Percentiles rank a stretch among this genome's conserved stretches.
These are phyloP conservation scores for Tieghemostelium lacteum DNA, from an alignment of 78 protist species.

Conservation along the genomic window DNA sequence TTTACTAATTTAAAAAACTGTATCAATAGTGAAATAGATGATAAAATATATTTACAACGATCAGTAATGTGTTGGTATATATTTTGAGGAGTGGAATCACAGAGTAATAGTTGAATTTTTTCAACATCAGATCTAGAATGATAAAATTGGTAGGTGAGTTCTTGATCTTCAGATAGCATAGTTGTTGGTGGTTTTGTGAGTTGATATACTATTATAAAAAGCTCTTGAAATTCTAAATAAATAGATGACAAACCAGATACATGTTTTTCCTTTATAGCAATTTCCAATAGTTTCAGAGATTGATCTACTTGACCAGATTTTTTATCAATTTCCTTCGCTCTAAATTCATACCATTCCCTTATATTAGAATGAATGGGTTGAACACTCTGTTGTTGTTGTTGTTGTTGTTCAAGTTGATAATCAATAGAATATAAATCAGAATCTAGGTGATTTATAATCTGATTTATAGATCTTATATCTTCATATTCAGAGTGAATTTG, in stretches of 20 bases:
- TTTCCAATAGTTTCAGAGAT: constrained; percentile 1
- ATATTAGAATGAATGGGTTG: not conserved
- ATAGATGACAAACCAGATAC: not conserved
- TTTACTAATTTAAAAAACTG: not conserved
- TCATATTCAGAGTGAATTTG: not conserved
- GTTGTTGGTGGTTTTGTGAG: not conserved
- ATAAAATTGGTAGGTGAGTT: not conserved
- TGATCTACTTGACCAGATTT: constrained; percentile 57
- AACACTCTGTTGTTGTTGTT: not conserved
- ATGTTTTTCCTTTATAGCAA: constrained; percentile 28
- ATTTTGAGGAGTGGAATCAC: not conserved
- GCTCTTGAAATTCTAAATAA: constrained; percentile 16
- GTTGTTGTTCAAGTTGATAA: not conserved
- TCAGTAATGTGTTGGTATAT: not conserved
- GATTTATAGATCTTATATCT: not conserved
- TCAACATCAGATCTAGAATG: not conserved
- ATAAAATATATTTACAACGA: not conserved
- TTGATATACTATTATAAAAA: constrained; percentile 15
- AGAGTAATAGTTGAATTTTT: constrained; percentile 4
- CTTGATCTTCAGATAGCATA: not conserved
- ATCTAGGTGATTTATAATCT: not conserved
- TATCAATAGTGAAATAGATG: not conserved
- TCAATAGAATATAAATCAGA: not conserved
- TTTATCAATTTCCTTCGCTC: constrained; percentile 51
- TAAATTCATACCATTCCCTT: constrained; percentile 19